Conservation (phyloP, 2,329 filamentous ascomycete genomes). For the Hypomyces perniciosus region DNA sequence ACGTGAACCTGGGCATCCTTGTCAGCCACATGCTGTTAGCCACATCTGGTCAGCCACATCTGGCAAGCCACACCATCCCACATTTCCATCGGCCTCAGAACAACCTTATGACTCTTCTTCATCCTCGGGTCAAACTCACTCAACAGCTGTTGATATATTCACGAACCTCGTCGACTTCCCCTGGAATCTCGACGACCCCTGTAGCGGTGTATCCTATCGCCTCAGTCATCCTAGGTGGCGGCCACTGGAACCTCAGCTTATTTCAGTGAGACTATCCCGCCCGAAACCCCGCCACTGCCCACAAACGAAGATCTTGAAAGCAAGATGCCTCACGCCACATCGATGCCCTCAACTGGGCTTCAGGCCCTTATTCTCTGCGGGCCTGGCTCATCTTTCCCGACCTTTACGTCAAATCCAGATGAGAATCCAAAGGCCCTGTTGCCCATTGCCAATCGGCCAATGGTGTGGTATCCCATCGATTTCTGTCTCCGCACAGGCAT, state of each 20-base stretch:
- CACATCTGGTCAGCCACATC: conserved; percentile 1
- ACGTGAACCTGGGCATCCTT: conserved; percentile 6
- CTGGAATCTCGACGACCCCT: not conserved
- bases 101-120: conserved; percentile 7
- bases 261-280: not conserved
- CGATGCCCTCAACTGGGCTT: conserved; percentile 68
- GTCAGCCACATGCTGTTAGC: not conserved
- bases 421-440: conserved; percentile 77
- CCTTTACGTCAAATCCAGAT: conserved; percentile 73
- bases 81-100: not conserved
- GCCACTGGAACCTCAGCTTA: not conserved
- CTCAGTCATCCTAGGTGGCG: too few relatives aligned
- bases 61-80: not conserved
- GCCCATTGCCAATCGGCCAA: conserved; percentile 76
- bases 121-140: not conserved
- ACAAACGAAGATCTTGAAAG: not conserved
- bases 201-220: too few relatives aligned
- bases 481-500: conserved; percentile 79
- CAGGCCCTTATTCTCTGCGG: conserved; percentile 80
- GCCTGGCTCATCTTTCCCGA: conserved; percentile 73
- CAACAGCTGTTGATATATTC: conserved; percentile 2
- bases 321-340: conserved; percentile 67
- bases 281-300: conserved; percentile 2
- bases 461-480: conserved; percentile 86
- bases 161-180: not conserved